Evolutionary conservation across 2,329 filamentous ascomycete genomes (phyloP), one percentile per base, ranked within the genome.

Genomic region (Talaromyces sp.): DNA sequence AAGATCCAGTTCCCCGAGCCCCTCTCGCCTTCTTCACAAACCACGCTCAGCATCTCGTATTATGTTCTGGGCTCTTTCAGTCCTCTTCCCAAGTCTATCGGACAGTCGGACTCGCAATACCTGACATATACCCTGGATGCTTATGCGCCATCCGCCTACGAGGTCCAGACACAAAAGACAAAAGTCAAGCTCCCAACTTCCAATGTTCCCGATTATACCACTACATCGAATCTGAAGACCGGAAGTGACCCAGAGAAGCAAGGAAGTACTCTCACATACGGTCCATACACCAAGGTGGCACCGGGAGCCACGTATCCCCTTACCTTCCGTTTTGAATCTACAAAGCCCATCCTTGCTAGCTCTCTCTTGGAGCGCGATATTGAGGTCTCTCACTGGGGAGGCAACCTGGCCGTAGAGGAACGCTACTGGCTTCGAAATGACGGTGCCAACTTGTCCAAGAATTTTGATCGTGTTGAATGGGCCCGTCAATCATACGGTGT

Each of bases 361-460:
- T 85, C 85, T 35, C 79, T 84, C 15, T 80, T 99, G 60, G 90
- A 97, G 76, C 87, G 94, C 60, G 92, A 97, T 68, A 79, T 99
- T 62, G 94, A 99, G 74, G 88, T 99, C 66, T 96, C 90, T 71
- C 94, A 97, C 75, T 99, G 94, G 94, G 94, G 94, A 64, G 94
- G 94, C 62, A 99, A 99, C 71, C 77, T 97, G 56, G 94, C 94
- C 1, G 91, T 92, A 52, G 94, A 99, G 77, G 94, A 99, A 78
- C 85, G 90, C 59, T 97, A 96, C 77, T 90, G 88, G 74, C 81
- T 97, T 64, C 84, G 84, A 67, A 93, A 99, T 80, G 85, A 88
- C 63, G 94, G 89, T 63, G 95, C 94, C 52, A 87, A 89, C 72
- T 80, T 93, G 52, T 81, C 83, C 35, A 79, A 80, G 59, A 84